Conservation (phyloP, 148 eudicot genomes). For the Camellia granthamiana region DNA sequence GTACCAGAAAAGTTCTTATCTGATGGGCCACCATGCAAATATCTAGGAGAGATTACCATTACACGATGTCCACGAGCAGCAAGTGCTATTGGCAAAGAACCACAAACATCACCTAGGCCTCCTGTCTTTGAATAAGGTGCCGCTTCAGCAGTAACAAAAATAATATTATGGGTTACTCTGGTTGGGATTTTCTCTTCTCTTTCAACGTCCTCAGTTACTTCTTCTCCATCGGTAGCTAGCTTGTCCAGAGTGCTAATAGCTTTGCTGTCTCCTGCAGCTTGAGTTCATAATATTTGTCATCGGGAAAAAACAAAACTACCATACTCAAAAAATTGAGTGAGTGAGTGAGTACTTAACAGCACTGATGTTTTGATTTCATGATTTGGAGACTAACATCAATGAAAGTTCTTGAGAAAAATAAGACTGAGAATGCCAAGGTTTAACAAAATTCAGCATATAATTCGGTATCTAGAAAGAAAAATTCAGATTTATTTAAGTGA, state of each 20-base stretch:
- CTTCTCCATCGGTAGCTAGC: conserved; percentile 26
- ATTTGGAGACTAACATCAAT: neutral
- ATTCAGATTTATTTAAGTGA: neutral
- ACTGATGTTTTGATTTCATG: neutral
- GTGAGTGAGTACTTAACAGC: neutral
- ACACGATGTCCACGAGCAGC: conserved; percentile 96
- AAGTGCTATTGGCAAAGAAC: conserved; percentile 86
- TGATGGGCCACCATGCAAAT: conserved; percentile 70
- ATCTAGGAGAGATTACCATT: conserved; percentile 92
- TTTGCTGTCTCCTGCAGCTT: conserved; percentile 35
- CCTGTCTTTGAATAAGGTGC: conserved; percentile 99
- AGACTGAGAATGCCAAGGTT: neutral
- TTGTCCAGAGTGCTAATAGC: conserved; percentile 24
- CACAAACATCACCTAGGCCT: conserved; percentile 98
- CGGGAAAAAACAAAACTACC: neutral
- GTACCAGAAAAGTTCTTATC: conserved; percentile 60
- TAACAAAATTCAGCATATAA: neutral
- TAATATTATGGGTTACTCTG: conserved; percentile 46
- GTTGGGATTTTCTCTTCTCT: conserved; percentile 26
- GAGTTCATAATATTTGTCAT: conserved; percentile 5
- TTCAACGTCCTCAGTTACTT: conserved; percentile 26
- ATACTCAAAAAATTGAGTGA: neutral
- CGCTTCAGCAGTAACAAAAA: conserved; percentile 82
- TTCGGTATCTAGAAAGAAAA: neutral
- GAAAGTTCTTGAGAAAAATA: neutral